These are phyloP conservation scores for Bipolaris sorokiniana DNA, from an alignment of 2,329 filamentous ascomycete species.

Conservation along the genomic window DNA sequence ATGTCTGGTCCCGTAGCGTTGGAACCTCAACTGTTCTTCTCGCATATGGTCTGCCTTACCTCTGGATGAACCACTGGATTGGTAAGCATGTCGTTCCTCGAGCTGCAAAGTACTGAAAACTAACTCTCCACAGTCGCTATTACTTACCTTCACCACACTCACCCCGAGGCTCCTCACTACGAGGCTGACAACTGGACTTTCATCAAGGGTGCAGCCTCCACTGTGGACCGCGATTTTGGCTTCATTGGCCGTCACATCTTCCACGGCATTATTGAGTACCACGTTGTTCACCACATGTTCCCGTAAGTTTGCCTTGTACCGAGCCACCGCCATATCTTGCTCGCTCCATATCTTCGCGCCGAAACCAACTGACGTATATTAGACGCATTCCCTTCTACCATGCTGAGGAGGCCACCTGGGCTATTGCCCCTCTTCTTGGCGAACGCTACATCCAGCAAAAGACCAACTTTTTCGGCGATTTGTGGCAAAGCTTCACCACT, in stretches of 20 bases:
- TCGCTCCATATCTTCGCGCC: neutral
- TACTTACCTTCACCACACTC: slow-evolving; percentile 76
- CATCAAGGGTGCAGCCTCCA: slow-evolving; percentile 66
- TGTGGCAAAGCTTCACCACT: slow-evolving; percentile 32
- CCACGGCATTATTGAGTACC: slow-evolving; percentile 69
- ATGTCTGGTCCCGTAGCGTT: slow-evolving; percentile 59
- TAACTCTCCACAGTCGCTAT: slow-evolving; percentile 63
- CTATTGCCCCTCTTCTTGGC: slow-evolving; percentile 32
- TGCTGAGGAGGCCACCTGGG: slow-evolving; percentile 34
- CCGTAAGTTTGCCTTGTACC: slow-evolving; percentile 43
- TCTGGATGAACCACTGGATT: slow-evolving; percentile 76
- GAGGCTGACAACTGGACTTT: slow-evolving; percentile 66
- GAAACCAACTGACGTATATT: slow-evolving; percentile 8
- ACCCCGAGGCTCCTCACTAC: slow-evolving; percentile 64
- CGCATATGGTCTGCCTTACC: slow-evolving; percentile 68
- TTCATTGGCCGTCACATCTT: slow-evolving; percentile 70
- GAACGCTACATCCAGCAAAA: slow-evolving; percentile 33
- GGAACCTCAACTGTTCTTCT: slow-evolving; percentile 63
- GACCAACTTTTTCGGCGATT: slow-evolving; percentile 27
- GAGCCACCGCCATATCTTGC: neutral
- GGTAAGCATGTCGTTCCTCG: slow-evolving; percentile 15
- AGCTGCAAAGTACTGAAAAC: neutral
- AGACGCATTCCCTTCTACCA: slow-evolving; percentile 40
- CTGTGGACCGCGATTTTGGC: slow-evolving; percentile 69
- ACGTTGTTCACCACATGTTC: slow-evolving; percentile 69